phyloP scores from a whole-genome alignment of 176 grass and related monocot genomes.

The Pontederia paniculata region DNA sequence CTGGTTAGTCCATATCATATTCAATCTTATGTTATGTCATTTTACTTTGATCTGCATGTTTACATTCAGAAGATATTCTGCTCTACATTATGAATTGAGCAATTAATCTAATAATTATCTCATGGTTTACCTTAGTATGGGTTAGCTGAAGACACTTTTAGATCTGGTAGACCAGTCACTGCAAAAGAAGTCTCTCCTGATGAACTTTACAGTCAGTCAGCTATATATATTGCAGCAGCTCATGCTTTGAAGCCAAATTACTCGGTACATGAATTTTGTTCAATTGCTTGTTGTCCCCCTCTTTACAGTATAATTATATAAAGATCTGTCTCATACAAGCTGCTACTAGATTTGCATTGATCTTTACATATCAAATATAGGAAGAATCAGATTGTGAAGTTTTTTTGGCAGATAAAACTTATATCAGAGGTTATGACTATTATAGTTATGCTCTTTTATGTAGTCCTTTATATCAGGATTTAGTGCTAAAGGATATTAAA shows the following conservation, averaged over 20 bases:
- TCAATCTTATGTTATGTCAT: conserved; percentile 8
- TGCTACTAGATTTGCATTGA: too few relatives aligned
- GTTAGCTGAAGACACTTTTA: conserved; percentile 95
- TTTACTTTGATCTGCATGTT: conserved; percentile 7
- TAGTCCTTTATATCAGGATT: too few relatives aligned
- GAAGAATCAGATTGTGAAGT: too few relatives aligned
- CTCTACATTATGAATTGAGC: neutral
- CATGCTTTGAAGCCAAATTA: conserved; percentile 94
- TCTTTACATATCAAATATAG: too few relatives aligned
- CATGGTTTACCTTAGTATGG: conserved; percentile 55
- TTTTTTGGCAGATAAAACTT: too few relatives aligned
- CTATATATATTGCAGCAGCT: conserved; percentile 98
- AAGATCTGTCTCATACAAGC: too few relatives aligned
- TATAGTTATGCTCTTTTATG: too few relatives aligned
- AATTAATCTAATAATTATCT: neutral
- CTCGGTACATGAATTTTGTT: conserved; percentile 31
- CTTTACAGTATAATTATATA: too few relatives aligned
- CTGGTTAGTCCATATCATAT: conserved; percentile 37
- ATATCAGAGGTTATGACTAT: too few relatives aligned
- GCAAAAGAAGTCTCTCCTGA: conserved; percentile 52
- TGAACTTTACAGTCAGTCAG: conserved; percentile 93
- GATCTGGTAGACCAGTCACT: conserved; percentile 46
- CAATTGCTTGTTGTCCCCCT: conserved; percentile 8
- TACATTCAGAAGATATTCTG: neutral
- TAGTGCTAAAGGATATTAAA: too few relatives aligned